These are phyloP conservation scores for Boletus holoroseus DNA, from an alignment of 1,284 basidiomycete species.

Conservation along the genomic window DNA sequence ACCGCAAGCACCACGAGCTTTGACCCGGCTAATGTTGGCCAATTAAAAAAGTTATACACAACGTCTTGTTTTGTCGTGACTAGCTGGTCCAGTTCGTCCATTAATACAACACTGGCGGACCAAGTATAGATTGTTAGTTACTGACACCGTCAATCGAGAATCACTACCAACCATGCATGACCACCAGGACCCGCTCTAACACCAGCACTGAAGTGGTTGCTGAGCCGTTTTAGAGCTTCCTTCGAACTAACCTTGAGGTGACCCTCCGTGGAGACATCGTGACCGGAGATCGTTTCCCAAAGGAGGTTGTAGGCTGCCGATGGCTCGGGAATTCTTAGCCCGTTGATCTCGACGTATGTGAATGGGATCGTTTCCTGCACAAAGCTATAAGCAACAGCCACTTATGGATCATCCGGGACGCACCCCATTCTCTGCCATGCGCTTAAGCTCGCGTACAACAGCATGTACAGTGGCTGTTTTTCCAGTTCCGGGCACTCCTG, in stretches of 20 bases:
- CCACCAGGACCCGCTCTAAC: constrained; percentile 56
- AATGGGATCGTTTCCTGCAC: constrained; percentile 85
- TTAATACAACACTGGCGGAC: constrained; percentile 76
- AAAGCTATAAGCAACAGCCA: background rate
- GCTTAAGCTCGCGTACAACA: constrained; percentile 81
- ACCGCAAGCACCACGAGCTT: constrained; percentile 94
- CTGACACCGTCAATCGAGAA: background rate
- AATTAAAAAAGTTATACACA: constrained; percentile 99
- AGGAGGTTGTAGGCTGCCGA: constrained; percentile 82
- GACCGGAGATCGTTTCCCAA: constrained; percentile 84
- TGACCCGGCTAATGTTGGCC: constrained; percentile 86
- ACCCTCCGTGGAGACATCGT: constrained; percentile 57
- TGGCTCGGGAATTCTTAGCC: constrained; percentile 87
- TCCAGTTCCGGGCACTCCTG: constrained; percentile 95
- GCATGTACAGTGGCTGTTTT: constrained; percentile 98
- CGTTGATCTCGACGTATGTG: constrained; percentile 97
- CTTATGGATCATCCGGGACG: constrained; percentile 22
- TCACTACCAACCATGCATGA: constrained; percentile 58
- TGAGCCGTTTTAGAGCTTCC: constrained; percentile 64
- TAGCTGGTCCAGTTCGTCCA: constrained; percentile 98
- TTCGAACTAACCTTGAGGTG: constrained; percentile 63
- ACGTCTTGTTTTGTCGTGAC: constrained; percentile 96
- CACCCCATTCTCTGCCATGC: constrained; percentile 77
- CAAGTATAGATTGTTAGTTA: background rate
- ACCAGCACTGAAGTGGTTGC: constrained; percentile 54